Evolutionary conservation across 1,284 basidiomycete genomes (phyloP).

Genomic region (Apiotrichum akiyoshidainum): DNA sequence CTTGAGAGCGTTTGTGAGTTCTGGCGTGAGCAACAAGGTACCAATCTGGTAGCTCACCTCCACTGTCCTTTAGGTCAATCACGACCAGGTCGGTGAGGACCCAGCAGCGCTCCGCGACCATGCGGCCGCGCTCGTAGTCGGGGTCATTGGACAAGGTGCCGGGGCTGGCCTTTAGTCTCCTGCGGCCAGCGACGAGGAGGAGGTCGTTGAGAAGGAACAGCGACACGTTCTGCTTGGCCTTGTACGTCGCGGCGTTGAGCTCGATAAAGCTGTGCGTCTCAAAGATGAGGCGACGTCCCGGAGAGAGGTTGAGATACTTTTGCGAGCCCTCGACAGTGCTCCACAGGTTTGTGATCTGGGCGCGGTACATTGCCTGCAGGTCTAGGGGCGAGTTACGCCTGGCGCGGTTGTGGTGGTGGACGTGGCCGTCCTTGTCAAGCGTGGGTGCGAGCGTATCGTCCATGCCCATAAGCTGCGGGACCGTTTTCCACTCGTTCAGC

Average conservation of each 20-base stretch:
- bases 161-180: conserved; percentile 35
- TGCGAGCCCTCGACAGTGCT: conserved; percentile 91
- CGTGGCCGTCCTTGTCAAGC: conserved; percentile 43
- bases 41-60: conserved; percentile 33
- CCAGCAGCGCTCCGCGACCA: conserved; percentile 93
- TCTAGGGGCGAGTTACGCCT: conserved; percentile 88
- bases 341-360: conserved; percentile 88
- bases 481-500: conserved; percentile 88
- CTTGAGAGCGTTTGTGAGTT: conserved; percentile 93
- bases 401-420: conserved; percentile 60
- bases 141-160: conserved; percentile 25
- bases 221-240: conserved; percentile 77
- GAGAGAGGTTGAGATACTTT: conserved; percentile 85
- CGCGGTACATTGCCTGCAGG: conserved; percentile 86
- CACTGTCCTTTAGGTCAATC: conserved; percentile 89
- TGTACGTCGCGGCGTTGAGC: conserved; percentile 93
- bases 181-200: conserved; percentile 73
- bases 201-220: conserved; percentile 90
- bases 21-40: conserved; percentile 53
- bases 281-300: conserved; percentile 83
- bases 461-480: conserved; percentile 87
- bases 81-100: conserved; percentile 87
- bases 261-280: conserved; percentile 81
- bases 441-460: conserved; percentile 59
- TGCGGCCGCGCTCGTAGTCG: conserved; percentile 59